Conservation (phyloP, 257 asterid genomes). For the Osmanthus fragrans region DNA sequence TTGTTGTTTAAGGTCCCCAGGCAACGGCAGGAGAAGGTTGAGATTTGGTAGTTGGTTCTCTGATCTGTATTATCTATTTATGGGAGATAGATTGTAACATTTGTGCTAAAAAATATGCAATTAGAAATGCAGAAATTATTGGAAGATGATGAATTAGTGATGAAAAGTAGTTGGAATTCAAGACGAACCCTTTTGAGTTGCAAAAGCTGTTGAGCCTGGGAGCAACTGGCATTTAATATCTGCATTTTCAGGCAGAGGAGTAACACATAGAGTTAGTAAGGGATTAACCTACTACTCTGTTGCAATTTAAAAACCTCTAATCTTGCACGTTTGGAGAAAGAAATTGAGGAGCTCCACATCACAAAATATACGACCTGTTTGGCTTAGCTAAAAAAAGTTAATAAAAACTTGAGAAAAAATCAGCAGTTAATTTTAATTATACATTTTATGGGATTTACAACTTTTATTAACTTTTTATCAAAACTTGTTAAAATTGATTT, state of each 20-base stretch:
- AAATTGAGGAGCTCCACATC: neutral
- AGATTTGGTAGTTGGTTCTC: neutral
- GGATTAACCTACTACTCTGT: neutral
- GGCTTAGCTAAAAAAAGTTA: too few species aligned
- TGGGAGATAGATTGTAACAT: neutral
- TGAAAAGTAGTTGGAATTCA: slow-evolving; percentile 46
- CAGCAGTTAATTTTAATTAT: too few species aligned
- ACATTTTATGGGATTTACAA: too few species aligned
- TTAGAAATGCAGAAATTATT: slow-evolving; percentile 1
- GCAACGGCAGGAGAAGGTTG: neutral
- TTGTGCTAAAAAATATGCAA: slow-evolving; percentile 4
- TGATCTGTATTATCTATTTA: neutral
- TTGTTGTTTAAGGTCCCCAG: slow-evolving; percentile 5
- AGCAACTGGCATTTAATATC: neutral
- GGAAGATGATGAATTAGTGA: slow-evolving; percentile 33
- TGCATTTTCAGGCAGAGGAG: neutral
- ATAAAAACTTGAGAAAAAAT: too few species aligned
- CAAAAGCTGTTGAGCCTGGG: slow-evolving; percentile 36
- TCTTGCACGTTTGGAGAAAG: neutral
- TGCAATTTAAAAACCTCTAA: neutral
- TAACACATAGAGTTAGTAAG: neutral
- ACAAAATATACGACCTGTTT: too few species aligned
- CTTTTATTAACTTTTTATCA: too few species aligned
- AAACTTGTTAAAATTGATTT: too few species aligned
- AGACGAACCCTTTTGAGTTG: slow-evolving; percentile 22